Evolutionary conservation across 2,329 filamentous ascomycete genomes (phyloP).

Genomic region (Xylaria polymorpha): DNA sequence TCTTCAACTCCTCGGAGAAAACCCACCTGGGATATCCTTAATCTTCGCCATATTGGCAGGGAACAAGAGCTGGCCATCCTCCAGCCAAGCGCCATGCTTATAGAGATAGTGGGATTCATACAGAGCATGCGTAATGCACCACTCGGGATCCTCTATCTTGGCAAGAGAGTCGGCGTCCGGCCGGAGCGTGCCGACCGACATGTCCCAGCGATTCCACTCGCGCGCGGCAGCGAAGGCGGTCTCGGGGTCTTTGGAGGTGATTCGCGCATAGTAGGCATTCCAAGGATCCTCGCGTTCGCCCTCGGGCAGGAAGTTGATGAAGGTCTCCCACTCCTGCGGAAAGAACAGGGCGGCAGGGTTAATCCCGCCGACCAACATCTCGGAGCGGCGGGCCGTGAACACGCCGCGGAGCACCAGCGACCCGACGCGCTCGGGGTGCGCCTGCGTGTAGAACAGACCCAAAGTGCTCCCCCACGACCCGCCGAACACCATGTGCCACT

Average conservation of each 20-base stretch:
- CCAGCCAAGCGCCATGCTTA: constrained; percentile 26
- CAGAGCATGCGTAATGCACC: constrained; percentile 33
- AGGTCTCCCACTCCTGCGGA: constrained; percentile 35
- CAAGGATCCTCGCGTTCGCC: constrained; percentile 22
- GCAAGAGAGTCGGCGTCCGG: constrained; percentile 8
- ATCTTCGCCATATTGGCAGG: constrained; percentile 37
- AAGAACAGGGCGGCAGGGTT: constrained; percentile 32
- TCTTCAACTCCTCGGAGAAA: not conserved
- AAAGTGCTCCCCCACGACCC: constrained; percentile 62
- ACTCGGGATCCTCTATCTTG: constrained; percentile 27
- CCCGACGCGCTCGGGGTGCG: constrained; percentile 53
- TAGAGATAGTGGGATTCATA: constrained; percentile 34
- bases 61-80: constrained; percentile 33
- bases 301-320: constrained; percentile 29
- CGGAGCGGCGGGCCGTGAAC: constrained; percentile 25
- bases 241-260: constrained; percentile 25
- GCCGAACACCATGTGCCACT: constrained; percentile 60
- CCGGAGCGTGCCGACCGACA: constrained; percentile 16
- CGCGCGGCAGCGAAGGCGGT: not conserved
- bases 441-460: constrained; percentile 57
- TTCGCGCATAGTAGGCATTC: constrained; percentile 28
- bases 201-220: constrained; percentile 33
- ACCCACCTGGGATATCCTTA: constrained; percentile 34
- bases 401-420: constrained; percentile 41
- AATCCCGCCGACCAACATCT: not conserved